Percentiles rank a stretch among this genome's conserved stretches.
These are phyloP conservation scores for Cercospora citrullina DNA, from an alignment of 2,329 filamentous ascomycete genomes.

Conservation along the genomic window DNA sequence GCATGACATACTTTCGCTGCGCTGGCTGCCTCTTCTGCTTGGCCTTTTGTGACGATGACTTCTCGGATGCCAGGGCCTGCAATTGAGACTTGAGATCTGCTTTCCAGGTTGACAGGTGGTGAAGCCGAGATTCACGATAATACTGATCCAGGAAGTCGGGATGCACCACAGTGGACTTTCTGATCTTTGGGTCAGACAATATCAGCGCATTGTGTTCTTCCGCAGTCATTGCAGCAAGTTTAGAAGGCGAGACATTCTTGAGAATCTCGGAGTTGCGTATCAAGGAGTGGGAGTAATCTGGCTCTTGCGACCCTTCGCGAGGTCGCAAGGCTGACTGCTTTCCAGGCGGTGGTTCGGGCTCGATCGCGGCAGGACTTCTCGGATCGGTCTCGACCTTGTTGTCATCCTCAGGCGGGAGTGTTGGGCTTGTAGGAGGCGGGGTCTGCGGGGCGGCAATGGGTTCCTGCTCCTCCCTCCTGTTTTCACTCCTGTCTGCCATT, in stretches of 20 bases:
- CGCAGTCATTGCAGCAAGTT: slow-evolving; percentile 64
- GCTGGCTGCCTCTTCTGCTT: slow-evolving; percentile 60
- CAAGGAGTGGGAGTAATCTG: slow-evolving; percentile 37
- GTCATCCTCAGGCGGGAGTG: slow-evolving; percentile 7
- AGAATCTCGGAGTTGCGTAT: slow-evolving; percentile 36
- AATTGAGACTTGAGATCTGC: slow-evolving; percentile 87
- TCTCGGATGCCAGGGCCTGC: slow-evolving; percentile 75
- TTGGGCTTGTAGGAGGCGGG: slow-evolving; percentile 25
- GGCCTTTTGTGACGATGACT: slow-evolving; percentile 52
- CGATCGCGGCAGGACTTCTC: background rate
- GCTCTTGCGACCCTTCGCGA: slow-evolving; percentile 38
- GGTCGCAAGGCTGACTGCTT: slow-evolving; percentile 20
- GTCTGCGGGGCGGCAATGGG: slow-evolving; percentile 18
- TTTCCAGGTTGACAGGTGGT: slow-evolving; percentile 96
- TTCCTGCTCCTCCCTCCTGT: background rate
- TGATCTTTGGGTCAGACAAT: slow-evolving; percentile 78
- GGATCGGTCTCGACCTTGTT: slow-evolving; percentile 9
- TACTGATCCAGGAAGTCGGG: slow-evolving; percentile 92
- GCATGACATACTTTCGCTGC: slow-evolving; percentile 77
- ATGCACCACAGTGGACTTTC: slow-evolving; percentile 87
- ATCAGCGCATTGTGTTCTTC: slow-evolving; percentile 90
- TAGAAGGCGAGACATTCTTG: slow-evolving; percentile 33
- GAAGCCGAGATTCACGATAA: slow-evolving; percentile 90
- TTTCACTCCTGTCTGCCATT: background rate
- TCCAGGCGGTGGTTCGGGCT: background rate